These are phyloP conservation scores for Anisogramma anomala DNA, from an alignment of 2,329 filamentous ascomycete species.

Conservation along the genomic window DNA sequence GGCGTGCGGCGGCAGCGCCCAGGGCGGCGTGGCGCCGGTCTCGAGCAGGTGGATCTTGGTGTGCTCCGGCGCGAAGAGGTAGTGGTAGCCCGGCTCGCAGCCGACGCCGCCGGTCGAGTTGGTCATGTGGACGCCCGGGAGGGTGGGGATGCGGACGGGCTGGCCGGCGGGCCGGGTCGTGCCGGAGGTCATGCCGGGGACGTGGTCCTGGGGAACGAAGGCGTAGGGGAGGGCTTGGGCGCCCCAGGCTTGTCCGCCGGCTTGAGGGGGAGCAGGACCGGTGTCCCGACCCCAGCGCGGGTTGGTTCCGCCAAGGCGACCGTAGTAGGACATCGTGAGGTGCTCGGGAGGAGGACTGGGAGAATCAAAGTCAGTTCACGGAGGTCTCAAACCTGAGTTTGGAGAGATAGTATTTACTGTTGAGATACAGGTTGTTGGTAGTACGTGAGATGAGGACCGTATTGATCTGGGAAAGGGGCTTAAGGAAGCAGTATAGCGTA, in stretches of 20 bases:
- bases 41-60: slow-evolving; percentile 50
- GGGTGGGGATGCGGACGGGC: slow-evolving; percentile 31
- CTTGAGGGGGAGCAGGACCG: slow-evolving; percentile 1
- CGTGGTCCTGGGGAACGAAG: slow-evolving; percentile 15
- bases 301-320: slow-evolving; percentile 1
- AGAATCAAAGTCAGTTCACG: background rate
- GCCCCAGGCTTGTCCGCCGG: background rate
- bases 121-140: slow-evolving; percentile 42
- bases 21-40: slow-evolving; percentile 35
- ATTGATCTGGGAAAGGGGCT: no score
- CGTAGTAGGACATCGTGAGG: background rate
- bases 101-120: slow-evolving; percentile 47
- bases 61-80: slow-evolving; percentile 47
- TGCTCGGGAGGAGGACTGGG: background rate
- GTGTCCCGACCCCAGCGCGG: slow-evolving; percentile 4
- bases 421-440: background rate
- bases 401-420: background rate
- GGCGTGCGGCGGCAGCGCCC: slow-evolving; percentile 35
- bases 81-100: slow-evolving; percentile 51
- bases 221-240: slow-evolving; percentile 1
- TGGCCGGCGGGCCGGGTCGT: slow-evolving; percentile 30
- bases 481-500: no score
- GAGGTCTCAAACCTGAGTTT: background rate
- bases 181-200: no score
- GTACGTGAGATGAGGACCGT: no score